Evolutionary conservation across 2,329 filamentous ascomycete species (phyloP).

Genomic region (Neopestalotiopsis rosae): DNA sequence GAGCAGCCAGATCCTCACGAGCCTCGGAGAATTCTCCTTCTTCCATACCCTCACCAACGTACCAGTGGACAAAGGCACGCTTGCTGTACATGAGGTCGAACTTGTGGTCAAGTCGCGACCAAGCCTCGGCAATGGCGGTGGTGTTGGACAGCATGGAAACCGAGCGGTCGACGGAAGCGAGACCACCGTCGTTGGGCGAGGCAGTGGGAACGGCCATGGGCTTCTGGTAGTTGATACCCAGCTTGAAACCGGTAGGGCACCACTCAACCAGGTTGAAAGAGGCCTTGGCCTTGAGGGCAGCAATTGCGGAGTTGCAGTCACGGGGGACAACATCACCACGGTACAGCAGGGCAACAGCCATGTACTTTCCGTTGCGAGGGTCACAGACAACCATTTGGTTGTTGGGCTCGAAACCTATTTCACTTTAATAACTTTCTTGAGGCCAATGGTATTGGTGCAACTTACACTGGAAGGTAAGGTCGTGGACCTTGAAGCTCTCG

Average conservation of each 20-base stretch:
- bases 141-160: conserved; percentile 79
- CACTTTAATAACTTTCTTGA: conserved; percentile 21
- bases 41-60: conserved; percentile 90
- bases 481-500: conserved; percentile 86
- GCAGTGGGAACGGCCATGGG: conserved; percentile 62
- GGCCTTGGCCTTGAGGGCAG: conserved; percentile 71
- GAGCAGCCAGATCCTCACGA: conserved; percentile 81
- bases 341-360: conserved; percentile 76
- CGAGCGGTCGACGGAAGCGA: conserved; percentile 66
- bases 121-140: conserved; percentile 75
- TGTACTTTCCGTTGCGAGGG: conserved; percentile 77
- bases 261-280: conserved; percentile 78
- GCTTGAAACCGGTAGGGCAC: conserved; percentile 79
- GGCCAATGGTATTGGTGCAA: conserved; percentile 19
- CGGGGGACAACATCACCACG: conserved; percentile 74
- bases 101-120: conserved; percentile 75
- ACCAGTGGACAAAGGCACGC: conserved; percentile 79
- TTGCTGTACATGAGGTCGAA: conserved; percentile 82
- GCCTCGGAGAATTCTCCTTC: conserved; percentile 90
- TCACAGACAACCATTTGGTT: conserved; percentile 82
- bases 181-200: conserved; percentile 59
- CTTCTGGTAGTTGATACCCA: conserved; percentile 78
- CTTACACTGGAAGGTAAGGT: conserved; percentile 76
- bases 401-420: conserved; percentile 73
- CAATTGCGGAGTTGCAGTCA: conserved; percentile 71